Base-by-base conservation (phyloP, 768 basidiomycete genomes). In the Leccinum variicolor region DNA sequence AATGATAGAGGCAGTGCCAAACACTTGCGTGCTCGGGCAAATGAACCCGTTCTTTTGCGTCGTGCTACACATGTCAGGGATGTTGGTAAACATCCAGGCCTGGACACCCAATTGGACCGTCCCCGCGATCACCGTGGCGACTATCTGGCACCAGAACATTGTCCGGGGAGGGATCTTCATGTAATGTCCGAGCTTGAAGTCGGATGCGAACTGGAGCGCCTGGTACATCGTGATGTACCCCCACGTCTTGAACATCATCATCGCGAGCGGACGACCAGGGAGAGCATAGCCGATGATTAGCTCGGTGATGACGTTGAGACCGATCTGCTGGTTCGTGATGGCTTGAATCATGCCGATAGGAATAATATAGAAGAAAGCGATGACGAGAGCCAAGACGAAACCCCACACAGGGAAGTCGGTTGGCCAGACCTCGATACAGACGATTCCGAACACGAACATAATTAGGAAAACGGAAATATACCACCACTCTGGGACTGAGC, bases 271-370 rank as follows among this genome's bases (percentile, higher is more conserved):
- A 58, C 79, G 81, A 9, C 89, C 89, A 62, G 79, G 80, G 23
- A 80, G 69, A 31, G 75, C 68, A 55, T 73, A 74, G 14, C 89
- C 89, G 43, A 86, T 81, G 54, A 91, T 81, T 28, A 90, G 76
- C 66, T 92, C 89, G 2, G 88, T 86, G 58, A 91, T 81, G 28
- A 90, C 88, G 66, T 81, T 82, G 11, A 82, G 68, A 66, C 79
- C 87, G 54, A 90, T 78, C 70, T 90, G 86, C 64, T 88, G 85
- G 69, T 92, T 92, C 29, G 90, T 92, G 61, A 90, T 83, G 1
- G 89, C 88, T 63, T 90, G 85, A 58, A 92, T 89, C 82, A 76
- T 73, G 62, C 87, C 89, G 54, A 87, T 83, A 13, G 92, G 92
- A 49, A 94, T 82, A 57, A 87, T 79, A 64, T 92, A 92, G 63